phyloP scores from a whole-genome alignment of 164 flowering plant species.

The Annona cherimola region DNA sequence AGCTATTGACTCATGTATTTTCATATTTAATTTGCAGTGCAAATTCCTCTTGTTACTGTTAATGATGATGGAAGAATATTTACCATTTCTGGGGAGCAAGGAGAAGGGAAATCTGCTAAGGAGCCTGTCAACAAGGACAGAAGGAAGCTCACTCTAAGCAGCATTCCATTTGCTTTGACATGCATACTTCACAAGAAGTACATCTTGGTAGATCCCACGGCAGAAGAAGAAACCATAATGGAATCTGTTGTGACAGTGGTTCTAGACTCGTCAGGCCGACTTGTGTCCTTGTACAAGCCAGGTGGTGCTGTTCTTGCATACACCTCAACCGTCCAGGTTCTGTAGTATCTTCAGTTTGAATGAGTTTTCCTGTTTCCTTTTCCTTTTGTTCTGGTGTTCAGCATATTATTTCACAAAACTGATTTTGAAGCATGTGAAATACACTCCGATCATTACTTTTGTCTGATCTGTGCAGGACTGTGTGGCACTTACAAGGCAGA shows the following conservation, averaged over 20 bases:
- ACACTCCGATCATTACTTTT: not conserved
- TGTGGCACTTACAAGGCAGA: conserved; percentile 55
- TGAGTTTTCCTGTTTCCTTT: not conserved
- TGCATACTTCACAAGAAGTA: conserved; percentile 80
- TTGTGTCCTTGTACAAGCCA: conserved; percentile 84
- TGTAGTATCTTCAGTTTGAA: conserved; percentile 3
- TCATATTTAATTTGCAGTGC: conserved; percentile 47
- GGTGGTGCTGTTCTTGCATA: conserved; percentile 83
- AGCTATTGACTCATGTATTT: not conserved
- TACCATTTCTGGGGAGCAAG: conserved; percentile 39
- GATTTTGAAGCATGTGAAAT: not conserved
- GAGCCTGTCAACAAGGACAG: conserved; percentile 71
- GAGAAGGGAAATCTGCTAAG: conserved; percentile 31
- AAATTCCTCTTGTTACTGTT: conserved; percentile 72
- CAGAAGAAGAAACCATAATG: conserved; percentile 59
- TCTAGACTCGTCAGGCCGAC: conserved; percentile 55
- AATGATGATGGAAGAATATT: conserved; percentile 81
- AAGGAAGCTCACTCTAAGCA: conserved; percentile 49
- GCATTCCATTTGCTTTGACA: conserved; percentile 73
- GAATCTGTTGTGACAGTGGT: conserved; percentile 62
- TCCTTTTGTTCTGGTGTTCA: no score
- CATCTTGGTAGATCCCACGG: conserved; percentile 82
- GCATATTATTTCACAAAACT: no score
- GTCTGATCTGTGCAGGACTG: conserved; percentile 52
- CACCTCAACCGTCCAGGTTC: conserved; percentile 66